These are phyloP conservation scores for Fusarium nanum DNA, from an alignment of 2,329 filamentous ascomycete species.

Conservation along the genomic window DNA sequence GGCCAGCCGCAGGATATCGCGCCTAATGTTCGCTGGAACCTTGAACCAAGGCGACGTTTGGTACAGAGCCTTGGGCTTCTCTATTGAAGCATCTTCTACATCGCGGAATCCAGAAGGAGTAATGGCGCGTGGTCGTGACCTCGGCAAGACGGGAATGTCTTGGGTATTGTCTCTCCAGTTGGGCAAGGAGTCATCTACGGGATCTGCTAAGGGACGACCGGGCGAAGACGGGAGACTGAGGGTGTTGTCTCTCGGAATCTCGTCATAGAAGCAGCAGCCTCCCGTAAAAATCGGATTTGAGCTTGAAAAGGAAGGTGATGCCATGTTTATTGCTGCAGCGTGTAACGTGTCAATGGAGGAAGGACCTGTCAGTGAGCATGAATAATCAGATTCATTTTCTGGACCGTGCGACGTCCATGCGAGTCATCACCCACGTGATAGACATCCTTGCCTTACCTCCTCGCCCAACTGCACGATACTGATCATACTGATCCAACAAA, in stretches of 20 bases:
- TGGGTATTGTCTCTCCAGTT: background rate
- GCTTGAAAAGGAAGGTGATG: too few relatives aligned
- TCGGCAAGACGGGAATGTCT: background rate
- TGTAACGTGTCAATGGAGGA: background rate
- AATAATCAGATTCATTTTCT: background rate
- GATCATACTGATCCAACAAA: background rate
- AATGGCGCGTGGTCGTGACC: background rate
- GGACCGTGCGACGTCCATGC: background rate
- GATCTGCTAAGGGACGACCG: too few relatives aligned
- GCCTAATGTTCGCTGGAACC: background rate
- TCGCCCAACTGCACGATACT: background rate
- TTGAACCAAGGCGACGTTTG: conserved; percentile 9
- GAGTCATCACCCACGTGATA: background rate
- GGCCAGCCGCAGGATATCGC: background rate
- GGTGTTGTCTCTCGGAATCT: background rate
- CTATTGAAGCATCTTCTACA: accelerated
- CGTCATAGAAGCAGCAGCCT: background rate
- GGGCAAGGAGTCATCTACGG: background rate
- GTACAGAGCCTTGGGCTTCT: background rate
- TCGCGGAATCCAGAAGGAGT: background rate
- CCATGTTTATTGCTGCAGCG: background rate
- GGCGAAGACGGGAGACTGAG: background rate
- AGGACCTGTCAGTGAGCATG: too few relatives aligned
- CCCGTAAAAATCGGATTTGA: background rate
- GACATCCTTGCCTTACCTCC: background rate